Evolutionary conservation across 2,329 filamentous ascomycete genomes (phyloP).

Genomic region (Penicillium psychrosexuale): DNA sequence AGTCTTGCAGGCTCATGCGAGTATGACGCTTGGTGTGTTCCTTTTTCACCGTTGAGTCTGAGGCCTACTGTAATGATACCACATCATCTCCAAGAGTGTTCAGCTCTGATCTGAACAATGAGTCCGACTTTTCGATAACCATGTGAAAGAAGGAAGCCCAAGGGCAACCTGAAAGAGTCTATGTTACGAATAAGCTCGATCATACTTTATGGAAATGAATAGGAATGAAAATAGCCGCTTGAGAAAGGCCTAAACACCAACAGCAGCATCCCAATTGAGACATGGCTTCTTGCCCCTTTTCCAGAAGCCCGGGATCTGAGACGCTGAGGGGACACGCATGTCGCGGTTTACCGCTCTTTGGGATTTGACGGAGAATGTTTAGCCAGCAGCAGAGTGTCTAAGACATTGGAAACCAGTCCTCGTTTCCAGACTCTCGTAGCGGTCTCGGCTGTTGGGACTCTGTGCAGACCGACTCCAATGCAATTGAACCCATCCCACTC

Average conservation of each 20-base stretch:
- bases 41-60: not conserved
- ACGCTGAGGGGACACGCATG: constrained; percentile 10
- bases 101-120: not conserved
- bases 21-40: not conserved
- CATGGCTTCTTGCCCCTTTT: constrained; percentile 13
- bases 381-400: constrained; percentile 14
- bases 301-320: constrained; percentile 12
- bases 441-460: constrained; percentile 9
- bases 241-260: constrained; percentile 12
- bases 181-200: not conserved
- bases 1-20: not conserved
- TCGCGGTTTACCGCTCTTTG: constrained; percentile 22
- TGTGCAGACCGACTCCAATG: constrained; percentile 3
- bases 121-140: not conserved
- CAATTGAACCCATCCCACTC: not conserved
- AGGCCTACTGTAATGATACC: not conserved
- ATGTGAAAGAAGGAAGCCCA: not conserved
- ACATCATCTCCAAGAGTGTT: not conserved
- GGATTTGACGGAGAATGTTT: not conserved
- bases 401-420: constrained; percentile 21
- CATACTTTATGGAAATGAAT: not conserved
- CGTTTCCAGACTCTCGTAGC: constrained; percentile 2
- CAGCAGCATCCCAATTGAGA: constrained; percentile 19
- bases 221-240: not conserved
- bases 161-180: constrained; percentile 1